Base-by-base conservation (phyloP, 2,329 filamentous ascomycete genomes). In the Fusarium sp. region DNA sequence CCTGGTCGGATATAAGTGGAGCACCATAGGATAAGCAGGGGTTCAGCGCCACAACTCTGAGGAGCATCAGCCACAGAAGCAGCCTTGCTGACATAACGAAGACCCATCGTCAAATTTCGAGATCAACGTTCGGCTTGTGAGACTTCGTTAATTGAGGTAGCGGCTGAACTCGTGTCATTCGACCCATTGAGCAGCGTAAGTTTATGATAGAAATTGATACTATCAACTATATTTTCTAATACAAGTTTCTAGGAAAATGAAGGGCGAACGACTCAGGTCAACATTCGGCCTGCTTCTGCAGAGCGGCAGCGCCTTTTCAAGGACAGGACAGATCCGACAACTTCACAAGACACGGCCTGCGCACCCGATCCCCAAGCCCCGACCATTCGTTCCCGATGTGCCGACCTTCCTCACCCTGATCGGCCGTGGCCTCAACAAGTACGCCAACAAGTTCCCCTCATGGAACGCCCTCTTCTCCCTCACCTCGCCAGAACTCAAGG, bases 401-500 rank as follows among this genome's bases (percentile, higher is more conserved):
- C 81, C 88, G 77, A 96, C 95, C 22, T 98, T 99, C 83, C 91
- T 98, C 72, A 94, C 90, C 41, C 87, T 98, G 68, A 98, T 98
- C 83, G 96, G 96, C 77, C 95, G 96, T 73, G 92, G 92, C 77
- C 90, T 98, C 78, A 91, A 89, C 79, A 90, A 93, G 80, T 94
- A 98, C 85, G 90, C 93, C 55, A 87, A 90, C 83, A 98, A 98
- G 83, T 94, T 99, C 78, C 91, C 93, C 6, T 92, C 93, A 17
- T 98, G 96, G 96, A 93, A 96, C 60, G 90, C 94, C 11, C 90
- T 99, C 51, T 98, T 98, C 88, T 91, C 91, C 51, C 87, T 96
- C 73, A 91, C 90, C 28, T 94, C 94, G 24, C 82, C 87, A 49
- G 91, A 98, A 83, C 87, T 99, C 75, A 91, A 91, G 75, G 92